A percentile compares a stretch with the other conserved stretches of the same genome.
Conservation (phyloP, 2,329 filamentous ascomycete genomes). For the Aaosphaeria pasadenensis region DNA sequence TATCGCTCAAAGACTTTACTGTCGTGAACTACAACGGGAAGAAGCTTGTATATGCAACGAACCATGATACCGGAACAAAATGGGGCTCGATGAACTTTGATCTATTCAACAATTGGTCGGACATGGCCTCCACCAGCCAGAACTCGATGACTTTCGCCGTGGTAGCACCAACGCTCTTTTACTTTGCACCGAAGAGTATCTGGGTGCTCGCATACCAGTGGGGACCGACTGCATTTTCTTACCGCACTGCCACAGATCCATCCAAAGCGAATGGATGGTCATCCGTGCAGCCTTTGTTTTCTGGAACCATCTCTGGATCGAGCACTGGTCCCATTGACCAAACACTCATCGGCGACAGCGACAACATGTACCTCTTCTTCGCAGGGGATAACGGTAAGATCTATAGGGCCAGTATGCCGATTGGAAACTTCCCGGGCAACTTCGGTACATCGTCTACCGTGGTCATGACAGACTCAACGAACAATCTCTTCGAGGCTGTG, state of each 20-base stretch:
- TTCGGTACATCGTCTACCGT: slow-evolving; percentile 54
- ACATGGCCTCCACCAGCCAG: slow-evolving; percentile 53
- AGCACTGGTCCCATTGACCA: slow-evolving; percentile 60
- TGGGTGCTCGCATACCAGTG: slow-evolving; percentile 69
- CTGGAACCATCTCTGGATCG: slow-evolving; percentile 51
- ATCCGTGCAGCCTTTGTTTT: slow-evolving; percentile 53
- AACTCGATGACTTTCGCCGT: slow-evolving; percentile 47
- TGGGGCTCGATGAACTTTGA: slow-evolving; percentile 61
- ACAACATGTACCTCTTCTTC: slow-evolving; percentile 67
- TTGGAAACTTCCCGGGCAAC: slow-evolving; percentile 58
- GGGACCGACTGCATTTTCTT: slow-evolving; percentile 59
- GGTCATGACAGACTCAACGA: slow-evolving; percentile 51
- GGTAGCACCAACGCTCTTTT: slow-evolving; percentile 63
- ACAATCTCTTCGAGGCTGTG: slow-evolving; percentile 64
- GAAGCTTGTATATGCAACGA: slow-evolving; percentile 60
- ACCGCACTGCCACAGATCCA: slow-evolving; percentile 58
- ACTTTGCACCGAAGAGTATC: slow-evolving; percentile 58
- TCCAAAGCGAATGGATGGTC: slow-evolving; percentile 59
- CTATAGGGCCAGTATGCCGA: slow-evolving; percentile 62
- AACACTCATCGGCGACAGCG: slow-evolving; percentile 59
- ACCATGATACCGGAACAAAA: slow-evolving; percentile 39
- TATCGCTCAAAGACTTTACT: slow-evolving; percentile 63
- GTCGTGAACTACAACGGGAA: slow-evolving; percentile 54
- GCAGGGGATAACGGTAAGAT: slow-evolving; percentile 65
- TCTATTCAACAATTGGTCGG: slow-evolving; percentile 52